Conservation (phyloP, 345 rosid genomes). For the Euphorbia pulcherrima region DNA sequence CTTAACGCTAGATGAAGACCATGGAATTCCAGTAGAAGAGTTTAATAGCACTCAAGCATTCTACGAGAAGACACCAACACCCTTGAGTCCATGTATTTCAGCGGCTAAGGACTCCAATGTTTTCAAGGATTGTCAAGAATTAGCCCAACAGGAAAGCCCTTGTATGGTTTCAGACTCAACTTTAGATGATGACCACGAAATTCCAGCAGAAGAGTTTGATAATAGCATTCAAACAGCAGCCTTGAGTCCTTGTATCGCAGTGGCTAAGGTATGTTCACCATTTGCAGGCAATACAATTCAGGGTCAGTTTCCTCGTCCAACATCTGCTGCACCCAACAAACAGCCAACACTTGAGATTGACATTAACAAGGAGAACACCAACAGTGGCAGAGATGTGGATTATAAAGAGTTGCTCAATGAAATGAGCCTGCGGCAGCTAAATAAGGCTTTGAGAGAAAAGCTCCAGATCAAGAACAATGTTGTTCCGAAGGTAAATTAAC, state of each 20-base stretch:
- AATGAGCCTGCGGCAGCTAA: slow-evolving; percentile 44
- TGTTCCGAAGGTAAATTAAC: slow-evolving; percentile 8
- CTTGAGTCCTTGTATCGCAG: too few relatives aligned
- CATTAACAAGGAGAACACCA: slow-evolving; percentile 40
- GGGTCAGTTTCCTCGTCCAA: slow-evolving; percentile 25
- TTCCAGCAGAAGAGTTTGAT: slow-evolving; percentile 19
- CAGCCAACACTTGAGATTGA: slow-evolving; percentile 23
- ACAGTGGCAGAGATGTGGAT: slow-evolving; percentile 21
- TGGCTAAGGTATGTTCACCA: slow-evolving; percentile 16
- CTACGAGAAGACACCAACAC: too few relatives aligned
- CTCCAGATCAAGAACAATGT: slow-evolving; percentile 23
- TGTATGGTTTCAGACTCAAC: not conserved
- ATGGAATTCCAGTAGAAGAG: too few relatives aligned
- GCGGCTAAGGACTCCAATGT: too few relatives aligned
- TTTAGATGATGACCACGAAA: slow-evolving; percentile 9
- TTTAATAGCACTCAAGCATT: not conserved
- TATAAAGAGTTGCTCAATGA: slow-evolving; percentile 23
- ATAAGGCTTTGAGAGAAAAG: slow-evolving; percentile 36
- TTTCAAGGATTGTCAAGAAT: not conserved
- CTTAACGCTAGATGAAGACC: too few relatives aligned
- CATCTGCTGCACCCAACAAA: slow-evolving; percentile 22
- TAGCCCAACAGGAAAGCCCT: slow-evolving; percentile 3
- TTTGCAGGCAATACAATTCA: slow-evolving; percentile 30
- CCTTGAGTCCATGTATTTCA: too few relatives aligned
- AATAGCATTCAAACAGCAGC: slow-evolving; percentile 18